These are phyloP conservation scores for Tuber melanosporum DNA, from an alignment of 495 filamentous ascomycete species.

Conservation along the genomic window DNA sequence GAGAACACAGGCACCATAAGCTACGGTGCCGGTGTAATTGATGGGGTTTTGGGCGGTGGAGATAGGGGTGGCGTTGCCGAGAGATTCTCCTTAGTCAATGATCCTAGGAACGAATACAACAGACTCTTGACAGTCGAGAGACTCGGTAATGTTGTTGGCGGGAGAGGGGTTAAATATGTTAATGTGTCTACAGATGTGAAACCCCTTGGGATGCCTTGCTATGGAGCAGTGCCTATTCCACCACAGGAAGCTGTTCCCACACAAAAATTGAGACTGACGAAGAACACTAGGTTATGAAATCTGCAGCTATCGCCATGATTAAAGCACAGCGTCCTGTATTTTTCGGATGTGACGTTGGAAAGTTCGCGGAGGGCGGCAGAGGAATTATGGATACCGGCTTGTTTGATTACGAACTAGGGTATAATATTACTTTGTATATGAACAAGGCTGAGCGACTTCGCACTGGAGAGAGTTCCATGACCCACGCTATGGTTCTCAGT, in stretches of 20 bases:
- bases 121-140: constrained; percentile 65
- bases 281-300: constrained; percentile 53
- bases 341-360: constrained; percentile 83
- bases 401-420: constrained; percentile 68
- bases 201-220: constrained; percentile 9
- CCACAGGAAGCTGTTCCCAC: neutral
- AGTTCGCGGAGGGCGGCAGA: constrained; percentile 57
- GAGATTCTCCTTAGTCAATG: constrained; percentile 74
- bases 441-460: constrained; percentile 64
- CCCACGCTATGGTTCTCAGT: constrained; percentile 85
- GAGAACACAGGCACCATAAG: constrained; percentile 48
- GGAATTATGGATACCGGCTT: constrained; percentile 72
- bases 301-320: constrained; percentile 68
- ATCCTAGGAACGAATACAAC: constrained; percentile 67
- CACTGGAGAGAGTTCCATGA: constrained; percentile 72
- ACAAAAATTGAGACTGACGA: constrained; percentile 8
- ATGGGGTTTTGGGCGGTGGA: constrained; percentile 14
- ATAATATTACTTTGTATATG: constrained; percentile 62
- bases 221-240: neutral
- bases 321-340: constrained; percentile 69
- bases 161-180: constrained; percentile 65
- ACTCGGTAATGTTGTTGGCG: constrained; percentile 71
- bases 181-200: constrained; percentile 64
- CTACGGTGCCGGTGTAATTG: constrained; percentile 31
- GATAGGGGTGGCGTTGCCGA: constrained; percentile 51